Evolutionary conservation across 257 asterid genomes (phyloP).

Genomic region (Ocimum tenuiflorum): DNA sequence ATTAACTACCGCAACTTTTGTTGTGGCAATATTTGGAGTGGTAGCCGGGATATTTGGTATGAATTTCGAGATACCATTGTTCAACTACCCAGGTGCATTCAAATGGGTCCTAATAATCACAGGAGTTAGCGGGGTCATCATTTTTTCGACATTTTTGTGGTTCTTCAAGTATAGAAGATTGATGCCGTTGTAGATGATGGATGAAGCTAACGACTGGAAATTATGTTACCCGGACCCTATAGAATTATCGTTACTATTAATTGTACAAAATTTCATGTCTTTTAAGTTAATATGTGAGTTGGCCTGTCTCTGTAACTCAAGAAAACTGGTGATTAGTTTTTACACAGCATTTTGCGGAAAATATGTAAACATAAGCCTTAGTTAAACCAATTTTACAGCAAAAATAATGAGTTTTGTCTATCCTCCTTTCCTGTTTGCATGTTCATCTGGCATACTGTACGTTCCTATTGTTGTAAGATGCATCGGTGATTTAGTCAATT

Average conservation of each 20-base stretch:
- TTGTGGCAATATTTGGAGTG: conserved; percentile 88
- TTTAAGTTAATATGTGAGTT: not conserved
- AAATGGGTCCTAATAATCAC: conserved; percentile 85
- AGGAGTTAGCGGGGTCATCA: conserved; percentile 52
- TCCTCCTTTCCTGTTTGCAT: too few relatives aligned
- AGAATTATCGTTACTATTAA: not conserved
- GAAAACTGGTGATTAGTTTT: not conserved
- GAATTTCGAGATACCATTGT: conserved; percentile 67
- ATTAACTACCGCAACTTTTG: conserved; percentile 89
- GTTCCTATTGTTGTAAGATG: too few relatives aligned
- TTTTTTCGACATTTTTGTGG: conserved; percentile 69
- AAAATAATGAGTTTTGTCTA: not conserved
- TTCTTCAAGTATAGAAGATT: conserved; percentile 74
- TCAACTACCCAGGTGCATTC: conserved; percentile 61
- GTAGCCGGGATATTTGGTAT: conserved; percentile 97
- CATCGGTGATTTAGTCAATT: too few relatives aligned
- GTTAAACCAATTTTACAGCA: not conserved
- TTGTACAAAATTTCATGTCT: conserved; percentile 13
- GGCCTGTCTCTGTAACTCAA: not conserved
- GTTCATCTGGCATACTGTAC: too few relatives aligned
- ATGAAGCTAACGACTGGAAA: conserved; percentile 1
- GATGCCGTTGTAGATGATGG: conserved; percentile 68
- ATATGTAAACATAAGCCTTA: not conserved
- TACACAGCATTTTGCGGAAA: too few relatives aligned
- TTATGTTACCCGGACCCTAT: not conserved